phyloP scores from a whole-genome alignment of 345 rosid genomes.

The Moricandia moricandioides region DNA sequence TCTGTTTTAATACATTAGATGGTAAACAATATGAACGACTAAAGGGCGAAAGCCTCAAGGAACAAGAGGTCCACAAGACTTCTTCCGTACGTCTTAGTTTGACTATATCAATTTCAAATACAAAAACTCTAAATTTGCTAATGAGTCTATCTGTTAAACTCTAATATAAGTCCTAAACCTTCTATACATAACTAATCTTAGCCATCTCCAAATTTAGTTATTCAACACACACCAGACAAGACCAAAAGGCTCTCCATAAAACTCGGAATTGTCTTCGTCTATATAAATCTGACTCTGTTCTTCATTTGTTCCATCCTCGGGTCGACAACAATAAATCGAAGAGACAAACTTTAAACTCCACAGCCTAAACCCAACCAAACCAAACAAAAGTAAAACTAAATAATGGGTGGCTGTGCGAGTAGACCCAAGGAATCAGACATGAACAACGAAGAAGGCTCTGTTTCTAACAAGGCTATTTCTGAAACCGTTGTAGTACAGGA shows the following conservation, averaged over 20 bases:
- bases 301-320: constrained; percentile 30
- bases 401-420: constrained; percentile 62
- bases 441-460: constrained; percentile 33
- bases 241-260: constrained; percentile 16
- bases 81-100: constrained; percentile 8
- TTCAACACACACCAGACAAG: neutral
- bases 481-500: constrained; percentile 34
- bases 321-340: constrained; percentile 17
- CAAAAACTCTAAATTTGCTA: neutral
- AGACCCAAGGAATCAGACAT: constrained; percentile 46
- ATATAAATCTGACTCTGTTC: constrained; percentile 9
- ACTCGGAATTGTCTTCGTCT: constrained; percentile 5
- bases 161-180: constrained; percentile 4
- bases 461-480: constrained; percentile 25
- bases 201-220: neutral
- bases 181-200: constrained; percentile 27
- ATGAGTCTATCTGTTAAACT: neutral
- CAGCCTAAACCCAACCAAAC: constrained; percentile 34
- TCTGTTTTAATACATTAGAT: too few relatives aligned
- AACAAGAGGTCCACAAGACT: constrained; percentile 19
- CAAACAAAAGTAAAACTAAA: neutral
- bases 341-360: constrained; percentile 23
- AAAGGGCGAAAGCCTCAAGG: neutral
- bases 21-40: neutral
- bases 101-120: neutral